Conservation (phyloP, 768 basidiomycete species). For the Leccinum barrowsii region DNA sequence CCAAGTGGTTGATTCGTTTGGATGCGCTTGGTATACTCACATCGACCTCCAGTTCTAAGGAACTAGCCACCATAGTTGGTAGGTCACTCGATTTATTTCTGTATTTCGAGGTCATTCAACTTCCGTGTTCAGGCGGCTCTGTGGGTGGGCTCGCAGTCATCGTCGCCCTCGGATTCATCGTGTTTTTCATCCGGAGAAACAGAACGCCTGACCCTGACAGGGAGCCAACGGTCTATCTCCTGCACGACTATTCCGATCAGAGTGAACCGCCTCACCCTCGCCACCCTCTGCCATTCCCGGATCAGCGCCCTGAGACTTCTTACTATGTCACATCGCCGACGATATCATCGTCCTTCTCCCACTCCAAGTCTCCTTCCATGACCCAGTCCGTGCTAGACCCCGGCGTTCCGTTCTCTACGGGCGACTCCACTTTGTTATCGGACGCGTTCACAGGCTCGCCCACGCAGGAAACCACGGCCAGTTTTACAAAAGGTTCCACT, state of each 20-base stretch:
- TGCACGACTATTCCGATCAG: neutral
- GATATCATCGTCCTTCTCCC: neutral
- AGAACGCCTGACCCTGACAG: neutral
- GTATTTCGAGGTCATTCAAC: neutral
- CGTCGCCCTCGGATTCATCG: neutral
- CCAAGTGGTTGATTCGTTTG: neutral
- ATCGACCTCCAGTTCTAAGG: neutral
- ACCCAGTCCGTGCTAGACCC: neutral
- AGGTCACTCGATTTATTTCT: neutral
- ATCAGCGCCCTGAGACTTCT: neutral
- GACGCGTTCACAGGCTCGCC: neutral
- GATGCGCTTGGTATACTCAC: neutral
- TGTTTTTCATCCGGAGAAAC: neutral
- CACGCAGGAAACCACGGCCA: no score
- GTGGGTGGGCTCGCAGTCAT: neutral
- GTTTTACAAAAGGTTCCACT: no score
- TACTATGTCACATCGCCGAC: neutral
- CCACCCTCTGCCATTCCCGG: neutral
- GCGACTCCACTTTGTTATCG: neutral
- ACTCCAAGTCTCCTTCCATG: neutral
- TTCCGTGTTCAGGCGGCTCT: neutral
- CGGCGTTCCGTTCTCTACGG: neutral
- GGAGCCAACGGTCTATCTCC: neutral
- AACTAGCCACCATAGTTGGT: neutral
- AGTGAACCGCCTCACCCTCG: neutral